A percentile compares a stretch with the other conserved stretches of the same genome.
Conservation (phyloP, 1,284 basidiomycete species). For the Fomitopsis schrenkii region DNA sequence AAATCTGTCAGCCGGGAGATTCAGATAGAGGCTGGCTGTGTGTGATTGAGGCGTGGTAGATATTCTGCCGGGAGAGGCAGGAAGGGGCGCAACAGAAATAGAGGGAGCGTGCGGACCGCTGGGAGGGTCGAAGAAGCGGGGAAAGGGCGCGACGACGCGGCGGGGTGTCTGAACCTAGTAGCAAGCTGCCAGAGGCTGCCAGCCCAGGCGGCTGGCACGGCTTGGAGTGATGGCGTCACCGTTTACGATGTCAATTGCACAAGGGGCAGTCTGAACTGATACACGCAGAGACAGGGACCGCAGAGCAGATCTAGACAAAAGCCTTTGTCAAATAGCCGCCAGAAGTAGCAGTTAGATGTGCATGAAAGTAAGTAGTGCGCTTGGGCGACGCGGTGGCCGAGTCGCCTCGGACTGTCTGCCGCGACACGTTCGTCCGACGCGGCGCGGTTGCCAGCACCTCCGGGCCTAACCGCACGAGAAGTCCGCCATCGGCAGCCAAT, state of each 20-base stretch:
- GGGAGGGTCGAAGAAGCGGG: not conserved
- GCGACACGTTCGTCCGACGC: slow-evolving; percentile 2
- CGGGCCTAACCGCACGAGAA: not conserved
- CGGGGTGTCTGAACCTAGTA: not conserved
- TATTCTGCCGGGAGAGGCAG: not conserved
- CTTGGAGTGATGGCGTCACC: not conserved
- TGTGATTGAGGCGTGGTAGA: slow-evolving; percentile 2
- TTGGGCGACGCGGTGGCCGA: not conserved
- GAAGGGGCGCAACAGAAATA: not conserved
- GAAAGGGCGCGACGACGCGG: not conserved
- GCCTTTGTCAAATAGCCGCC: not conserved
- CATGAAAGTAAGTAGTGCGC: not conserved
- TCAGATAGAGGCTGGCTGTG: not conserved
- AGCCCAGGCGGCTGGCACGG: slow-evolving; percentile 4
- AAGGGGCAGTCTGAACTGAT: not conserved
- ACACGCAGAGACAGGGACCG: not conserved
- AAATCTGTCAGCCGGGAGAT: not conserved
- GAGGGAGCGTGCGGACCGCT: not conserved
- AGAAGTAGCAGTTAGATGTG: not conserved
- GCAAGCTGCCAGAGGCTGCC: not conserved
- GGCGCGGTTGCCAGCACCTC: slow-evolving; percentile 2
- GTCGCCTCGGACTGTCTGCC: not conserved
- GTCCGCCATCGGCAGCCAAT: not conserved
- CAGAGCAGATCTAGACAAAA: not conserved
- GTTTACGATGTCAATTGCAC: not conserved